These are phyloP conservation scores for Cylindrotheca fusiformis DNA, from an alignment of 108 stramenopile species.

Conservation along the genomic window DNA sequence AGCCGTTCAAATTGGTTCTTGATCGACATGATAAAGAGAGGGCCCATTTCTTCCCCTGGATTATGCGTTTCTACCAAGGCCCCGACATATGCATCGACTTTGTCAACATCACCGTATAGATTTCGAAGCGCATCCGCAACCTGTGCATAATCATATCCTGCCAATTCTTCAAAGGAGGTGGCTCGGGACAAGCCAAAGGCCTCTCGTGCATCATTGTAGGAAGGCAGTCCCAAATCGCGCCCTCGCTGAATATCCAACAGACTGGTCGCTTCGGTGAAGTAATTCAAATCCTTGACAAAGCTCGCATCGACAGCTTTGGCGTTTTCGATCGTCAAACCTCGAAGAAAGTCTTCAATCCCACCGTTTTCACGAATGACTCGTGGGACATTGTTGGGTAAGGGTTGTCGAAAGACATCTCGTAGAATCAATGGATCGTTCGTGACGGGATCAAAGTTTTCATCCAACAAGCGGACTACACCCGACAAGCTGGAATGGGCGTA, in stretches of 20 bases:
- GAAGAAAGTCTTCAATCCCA: slow-evolving; percentile 1
- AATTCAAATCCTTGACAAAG: slow-evolving; percentile 30
- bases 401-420: slow-evolving; percentile 18
- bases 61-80: slow-evolving; percentile 17
- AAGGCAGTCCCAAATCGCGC: slow-evolving; percentile 27
- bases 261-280: slow-evolving; percentile 12
- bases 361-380: slow-evolving; percentile 1
- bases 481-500: slow-evolving; percentile 26
- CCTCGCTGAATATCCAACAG: slow-evolving; percentile 28
- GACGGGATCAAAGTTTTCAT: slow-evolving; percentile 5
- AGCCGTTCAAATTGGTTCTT: slow-evolving; percentile 24
- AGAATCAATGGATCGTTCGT: slow-evolving; percentile 17
- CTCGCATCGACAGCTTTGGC: slow-evolving; percentile 17
- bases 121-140: slow-evolving; percentile 2
- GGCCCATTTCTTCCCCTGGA: slow-evolving; percentile 4
- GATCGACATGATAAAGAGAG: slow-evolving; percentile 7
- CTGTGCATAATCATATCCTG: slow-evolving; percentile 1
- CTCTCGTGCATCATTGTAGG: slow-evolving; percentile 28
- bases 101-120: slow-evolving; percentile 18
- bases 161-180: slow-evolving; percentile 12
- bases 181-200: slow-evolving; percentile 11
- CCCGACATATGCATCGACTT: slow-evolving; percentile 35
- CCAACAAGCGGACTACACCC: slow-evolving; percentile 9
- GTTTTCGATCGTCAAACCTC: slow-evolving; percentile 12
- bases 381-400: background rate